These are phyloP conservation scores for Fusarium duplospermum DNA, from an alignment of 2,329 filamentous ascomycete genomes.

Conservation along the genomic window DNA sequence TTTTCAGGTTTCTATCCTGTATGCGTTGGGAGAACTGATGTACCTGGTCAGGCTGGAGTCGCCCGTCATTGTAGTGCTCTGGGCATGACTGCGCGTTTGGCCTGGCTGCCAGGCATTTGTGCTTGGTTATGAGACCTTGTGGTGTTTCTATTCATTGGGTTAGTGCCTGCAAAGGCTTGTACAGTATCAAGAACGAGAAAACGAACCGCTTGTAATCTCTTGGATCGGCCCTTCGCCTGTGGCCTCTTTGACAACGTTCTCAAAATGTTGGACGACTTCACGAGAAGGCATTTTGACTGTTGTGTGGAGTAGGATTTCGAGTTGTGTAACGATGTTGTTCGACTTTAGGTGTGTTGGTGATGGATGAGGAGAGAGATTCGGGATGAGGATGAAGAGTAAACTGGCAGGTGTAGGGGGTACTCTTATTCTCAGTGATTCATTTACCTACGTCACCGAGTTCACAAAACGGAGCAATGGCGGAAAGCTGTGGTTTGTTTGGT, in stretches of 20 bases:
- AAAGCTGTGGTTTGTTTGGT: background rate
- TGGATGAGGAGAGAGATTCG: background rate
- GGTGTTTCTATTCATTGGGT: background rate
- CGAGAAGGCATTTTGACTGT: constrained; percentile 29
- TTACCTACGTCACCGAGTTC: background rate
- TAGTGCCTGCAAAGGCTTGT: background rate
- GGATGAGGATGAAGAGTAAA: background rate
- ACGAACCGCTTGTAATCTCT: constrained; percentile 19
- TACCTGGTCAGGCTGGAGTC: constrained; percentile 27
- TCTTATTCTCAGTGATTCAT: background rate
- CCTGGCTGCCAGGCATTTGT: constrained; percentile 40
- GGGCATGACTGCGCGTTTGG: constrained; percentile 11
- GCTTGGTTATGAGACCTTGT: constrained; percentile 42
- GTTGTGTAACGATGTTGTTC: background rate
- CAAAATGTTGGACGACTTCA: constrained; percentile 37
- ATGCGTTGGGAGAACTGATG: accelerated
- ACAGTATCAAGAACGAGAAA: background rate
- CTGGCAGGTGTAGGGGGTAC: too few species aligned
- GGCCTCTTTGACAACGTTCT: constrained; percentile 18
- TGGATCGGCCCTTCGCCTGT: constrained; percentile 38
- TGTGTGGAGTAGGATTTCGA: background rate
- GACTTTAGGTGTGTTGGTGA: background rate
- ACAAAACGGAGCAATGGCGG: background rate
- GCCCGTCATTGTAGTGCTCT: constrained; percentile 1
- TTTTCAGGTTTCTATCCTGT: background rate